phyloP scores from a whole-genome alignment of 140 eudicot species.

The Erigeron philadelphicus region DNA sequence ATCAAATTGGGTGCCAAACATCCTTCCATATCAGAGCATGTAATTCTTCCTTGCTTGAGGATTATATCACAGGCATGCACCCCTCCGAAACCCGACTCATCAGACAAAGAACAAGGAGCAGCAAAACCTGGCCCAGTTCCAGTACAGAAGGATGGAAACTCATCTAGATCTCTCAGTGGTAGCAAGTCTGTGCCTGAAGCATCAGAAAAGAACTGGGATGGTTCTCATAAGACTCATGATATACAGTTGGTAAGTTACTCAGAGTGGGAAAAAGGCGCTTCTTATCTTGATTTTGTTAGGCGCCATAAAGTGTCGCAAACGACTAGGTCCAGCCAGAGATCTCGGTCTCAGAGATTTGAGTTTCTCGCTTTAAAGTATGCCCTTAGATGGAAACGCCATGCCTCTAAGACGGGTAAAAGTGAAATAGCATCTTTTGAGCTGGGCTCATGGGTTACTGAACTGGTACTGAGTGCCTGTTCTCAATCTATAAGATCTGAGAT shows the following conservation, averaged over 20 bases:
- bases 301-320: constrained; percentile 86
- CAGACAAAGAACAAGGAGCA: constrained; percentile 58
- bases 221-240: constrained; percentile 73
- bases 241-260: constrained; percentile 82
- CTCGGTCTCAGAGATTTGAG: constrained; percentile 71
- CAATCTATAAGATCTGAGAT: constrained; percentile 96
- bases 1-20: constrained; percentile 91
- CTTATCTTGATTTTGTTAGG: constrained; percentile 97
- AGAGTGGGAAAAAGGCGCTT: constrained; percentile 98
- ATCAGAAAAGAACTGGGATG: constrained; percentile 71
- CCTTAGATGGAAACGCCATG: constrained; percentile 88
- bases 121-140: constrained; percentile 41
- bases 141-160: constrained; percentile 47
- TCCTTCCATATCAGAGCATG: constrained; percentile 97
- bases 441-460: constrained; percentile 99
- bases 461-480: constrained; percentile 95
- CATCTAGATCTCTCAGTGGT: constrained; percentile 40
- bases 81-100: constrained; percentile 87
- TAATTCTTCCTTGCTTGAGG: constrained; percentile 90
- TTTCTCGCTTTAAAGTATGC: constrained; percentile 80
- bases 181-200: constrained; percentile 46
- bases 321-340: constrained; percentile 52
- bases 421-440: constrained; percentile 80
- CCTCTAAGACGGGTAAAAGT: constrained; percentile 47
- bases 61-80: constrained; percentile 95